phyloP scores from a whole-genome alignment of 305 asterid species.

The Solanum hybrid region DNA sequence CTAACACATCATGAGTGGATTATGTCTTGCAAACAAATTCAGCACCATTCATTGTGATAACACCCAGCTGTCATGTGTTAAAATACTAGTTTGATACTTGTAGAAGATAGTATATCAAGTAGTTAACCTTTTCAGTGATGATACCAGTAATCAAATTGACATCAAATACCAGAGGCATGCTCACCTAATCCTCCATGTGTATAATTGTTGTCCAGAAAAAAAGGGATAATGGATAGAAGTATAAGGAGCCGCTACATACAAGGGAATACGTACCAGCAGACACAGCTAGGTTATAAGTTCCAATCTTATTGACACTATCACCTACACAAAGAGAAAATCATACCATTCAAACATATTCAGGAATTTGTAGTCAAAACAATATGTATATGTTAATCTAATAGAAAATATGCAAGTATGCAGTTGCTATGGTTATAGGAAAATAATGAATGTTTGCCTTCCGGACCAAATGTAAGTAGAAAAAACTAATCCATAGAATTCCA shows the following conservation, averaged over 20 bases:
- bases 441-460: neutral
- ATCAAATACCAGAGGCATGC: slow-evolving; percentile 76
- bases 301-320: slow-evolving; percentile 88
- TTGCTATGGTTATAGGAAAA: neutral
- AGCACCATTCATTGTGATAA: slow-evolving; percentile 38
- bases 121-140: slow-evolving; percentile 63
- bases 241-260: slow-evolving; percentile 37
- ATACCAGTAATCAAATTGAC: slow-evolving; percentile 52
- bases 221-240: slow-evolving; percentile 66
- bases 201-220: slow-evolving; percentile 49
- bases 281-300: slow-evolving; percentile 78
- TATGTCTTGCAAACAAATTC: neutral
- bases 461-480: neutral
- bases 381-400: neutral
- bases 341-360: neutral
- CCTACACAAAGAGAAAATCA: slow-evolving; percentile 26
- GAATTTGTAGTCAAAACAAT: neutral
- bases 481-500: neutral
- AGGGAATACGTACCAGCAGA: slow-evolving; percentile 24
- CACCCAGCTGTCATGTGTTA: slow-evolving; percentile 32
- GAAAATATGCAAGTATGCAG: neutral
- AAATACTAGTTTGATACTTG: neutral
- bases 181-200: slow-evolving; percentile 49
- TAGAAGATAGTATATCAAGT: neutral
- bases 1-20: neutral